Conservation (phyloP, 345 rosid genomes). For the Eucalyptus marginata region DNA sequence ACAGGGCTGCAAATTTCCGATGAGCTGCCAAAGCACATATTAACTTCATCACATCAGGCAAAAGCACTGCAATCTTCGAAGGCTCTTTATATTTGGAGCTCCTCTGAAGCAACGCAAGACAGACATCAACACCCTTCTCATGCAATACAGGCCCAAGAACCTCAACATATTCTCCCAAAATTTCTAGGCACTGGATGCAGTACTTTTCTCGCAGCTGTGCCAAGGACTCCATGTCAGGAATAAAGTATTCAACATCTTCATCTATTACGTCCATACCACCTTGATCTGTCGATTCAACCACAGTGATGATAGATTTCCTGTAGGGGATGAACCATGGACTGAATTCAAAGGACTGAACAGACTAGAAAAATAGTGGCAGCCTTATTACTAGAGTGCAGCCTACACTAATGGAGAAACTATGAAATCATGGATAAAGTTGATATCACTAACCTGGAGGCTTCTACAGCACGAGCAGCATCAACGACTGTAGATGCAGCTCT, state of each 20-base stretch:
- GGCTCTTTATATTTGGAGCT: conserved; percentile 38
- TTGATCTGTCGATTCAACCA: conserved; percentile 24
- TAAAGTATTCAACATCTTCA: conserved; percentile 52
- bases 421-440: neutral
- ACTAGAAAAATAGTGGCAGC: neutral
- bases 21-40: conserved; percentile 98
- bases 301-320: conserved; percentile 32
- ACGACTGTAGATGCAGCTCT: conserved; percentile 84
- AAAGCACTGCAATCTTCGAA: conserved; percentile 26
- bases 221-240: conserved; percentile 63
- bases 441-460: conserved; percentile 65
- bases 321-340: neutral
- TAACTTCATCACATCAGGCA: conserved; percentile 97
- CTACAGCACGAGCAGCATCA: conserved; percentile 76
- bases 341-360: neutral
- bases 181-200: conserved; percentile 90
- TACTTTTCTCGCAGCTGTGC: conserved; percentile 81
- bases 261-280: conserved; percentile 15
- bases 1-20: conserved; percentile 93
- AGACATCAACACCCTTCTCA: conserved; percentile 97
- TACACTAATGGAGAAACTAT: neutral
- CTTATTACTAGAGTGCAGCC: neutral
- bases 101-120: conserved; percentile 65
- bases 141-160: conserved; percentile 95
- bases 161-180: conserved; percentile 92